Evolutionary conservation across 108 stramenopile species (phyloP), one percentile per base, ranked within the genome.

Genomic region (Pseudonitzschia multiseries): DNA sequence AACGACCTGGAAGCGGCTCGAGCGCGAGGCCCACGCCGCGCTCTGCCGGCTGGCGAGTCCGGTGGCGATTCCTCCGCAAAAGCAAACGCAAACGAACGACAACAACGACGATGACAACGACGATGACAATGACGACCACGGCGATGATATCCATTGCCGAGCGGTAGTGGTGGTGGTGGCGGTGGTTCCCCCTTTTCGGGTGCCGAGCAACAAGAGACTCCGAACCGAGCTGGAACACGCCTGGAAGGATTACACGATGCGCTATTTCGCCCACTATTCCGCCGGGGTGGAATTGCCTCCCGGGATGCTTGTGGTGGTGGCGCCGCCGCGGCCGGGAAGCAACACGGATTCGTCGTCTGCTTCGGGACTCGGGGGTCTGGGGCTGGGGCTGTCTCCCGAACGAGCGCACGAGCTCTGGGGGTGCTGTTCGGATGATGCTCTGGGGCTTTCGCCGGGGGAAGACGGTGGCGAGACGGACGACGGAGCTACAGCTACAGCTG

Each of bases 361-460:
- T n/a, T n/a, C n/a, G n/a, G n/a, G n/a, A n/a, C n/a, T n/a, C n/a
- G n/a, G 15, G 27, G 59, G 22, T 60, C 15, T 60, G 15, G 22
- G 27, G 62, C 17, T 26, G 18, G 15, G 8, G 6, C 22, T 52
- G 18, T 14, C 26, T 52, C 29, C 29, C 20, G 68, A 69, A 29
- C 24, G 24, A 29, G 29, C 50, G 26, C 68, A 69, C 32, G 68
- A 48, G 13, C 40, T 69, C 10, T 69, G 68, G 68, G 68, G 68
- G 26, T 69, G 27, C 24, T 36, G 27, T 52, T 36, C 36, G 36
- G n/a, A n/a, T n/a, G n/a, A n/a, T 36, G 36, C 36, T 6, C 36
- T 36, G n/a, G n/a, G n/a, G n/a, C n/a, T n/a, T n/a, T n/a, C n/a
- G 27, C 31, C 18, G 36, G 36, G 6, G 36, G 68, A 53, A 22